These are phyloP conservation scores for Penicillium corylophilum DNA, from an alignment of 2,329 filamentous ascomycete species.

Conservation along the genomic window DNA sequence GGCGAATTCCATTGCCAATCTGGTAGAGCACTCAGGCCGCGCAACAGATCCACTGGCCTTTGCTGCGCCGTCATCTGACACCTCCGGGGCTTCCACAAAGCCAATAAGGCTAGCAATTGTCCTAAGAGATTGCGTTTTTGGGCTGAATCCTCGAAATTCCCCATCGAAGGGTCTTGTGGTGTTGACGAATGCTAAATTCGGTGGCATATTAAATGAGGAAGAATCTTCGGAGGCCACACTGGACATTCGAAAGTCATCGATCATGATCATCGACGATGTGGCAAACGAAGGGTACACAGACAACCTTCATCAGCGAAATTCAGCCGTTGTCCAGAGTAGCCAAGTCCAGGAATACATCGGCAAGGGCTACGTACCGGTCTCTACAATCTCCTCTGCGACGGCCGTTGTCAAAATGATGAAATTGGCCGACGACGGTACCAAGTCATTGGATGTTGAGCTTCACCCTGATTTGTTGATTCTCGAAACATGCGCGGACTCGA, in stretches of 20 bases:
- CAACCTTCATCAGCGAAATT: constrained; percentile 29
- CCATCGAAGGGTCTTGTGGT: constrained; percentile 75
- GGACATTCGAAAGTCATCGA: constrained; percentile 73
- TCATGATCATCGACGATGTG: constrained; percentile 79
- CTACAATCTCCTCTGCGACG: constrained; percentile 80
- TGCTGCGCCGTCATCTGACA: constrained; percentile 17
- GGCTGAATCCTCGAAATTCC: constrained; percentile 75
- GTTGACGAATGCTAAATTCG: constrained; percentile 72
- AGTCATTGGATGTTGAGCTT: constrained; percentile 74
- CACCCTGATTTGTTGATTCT: constrained; percentile 83
- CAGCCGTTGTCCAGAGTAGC: constrained; percentile 34
- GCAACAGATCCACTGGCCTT: constrained; percentile 7
- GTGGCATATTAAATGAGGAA: constrained; percentile 65
- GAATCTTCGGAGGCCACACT: constrained; percentile 63
- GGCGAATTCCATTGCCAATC: constrained; percentile 74
- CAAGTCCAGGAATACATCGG: constrained; percentile 54
- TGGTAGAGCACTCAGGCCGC: constrained; percentile 54
- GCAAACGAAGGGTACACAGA: constrained; percentile 47
- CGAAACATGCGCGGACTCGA: constrained; percentile 96
- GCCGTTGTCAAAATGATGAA: constrained; percentile 62
- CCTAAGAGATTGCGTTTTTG: constrained; percentile 76
- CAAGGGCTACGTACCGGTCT: constrained; percentile 80
- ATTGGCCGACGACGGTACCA: constrained; percentile 58
- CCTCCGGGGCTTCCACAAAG: constrained; percentile 43
- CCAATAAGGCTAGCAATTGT: constrained; percentile 58